These are phyloP conservation scores for Arthrinium phaeospermum DNA, from an alignment of 2,329 filamentous ascomycete genomes.

Conservation along the genomic window DNA sequence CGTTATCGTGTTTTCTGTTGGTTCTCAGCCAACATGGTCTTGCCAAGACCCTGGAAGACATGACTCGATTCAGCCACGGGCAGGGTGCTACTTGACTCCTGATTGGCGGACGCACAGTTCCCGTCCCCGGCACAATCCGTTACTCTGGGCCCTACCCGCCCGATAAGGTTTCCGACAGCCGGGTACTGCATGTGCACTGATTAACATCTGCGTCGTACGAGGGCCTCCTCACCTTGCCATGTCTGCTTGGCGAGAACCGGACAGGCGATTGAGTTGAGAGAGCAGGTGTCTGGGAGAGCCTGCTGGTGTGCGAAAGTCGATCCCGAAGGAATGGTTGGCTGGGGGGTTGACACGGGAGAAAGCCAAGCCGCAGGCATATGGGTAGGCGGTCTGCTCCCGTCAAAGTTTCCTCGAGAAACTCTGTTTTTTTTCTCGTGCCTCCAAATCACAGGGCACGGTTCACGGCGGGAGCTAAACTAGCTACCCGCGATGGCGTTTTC, in stretches of 20 bases:
- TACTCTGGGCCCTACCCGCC: not conserved
- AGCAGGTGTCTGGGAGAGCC: not conserved
- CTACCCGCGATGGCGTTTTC: not conserved
- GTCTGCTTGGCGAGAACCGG: not conserved
- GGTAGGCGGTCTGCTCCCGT: not conserved
- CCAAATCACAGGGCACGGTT: not conserved
- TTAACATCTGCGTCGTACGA: not conserved
- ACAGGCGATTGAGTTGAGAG: not conserved
- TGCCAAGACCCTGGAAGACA: not conserved
- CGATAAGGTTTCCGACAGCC: conserved; percentile 5
- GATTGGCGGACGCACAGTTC: not conserved
- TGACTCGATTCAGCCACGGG: not conserved
- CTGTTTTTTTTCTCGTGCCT: not conserved
- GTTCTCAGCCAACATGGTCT: not conserved
- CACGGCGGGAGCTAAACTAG: not conserved
- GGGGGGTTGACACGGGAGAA: not conserved
- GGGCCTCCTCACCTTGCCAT: not conserved
- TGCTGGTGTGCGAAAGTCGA: not conserved
- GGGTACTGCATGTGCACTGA: not conserved
- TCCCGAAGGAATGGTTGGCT: too few relatives aligned
- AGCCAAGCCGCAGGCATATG: not conserved
- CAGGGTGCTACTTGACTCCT: not conserved
- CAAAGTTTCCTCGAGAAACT: not conserved
- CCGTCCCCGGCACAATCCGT: not conserved
- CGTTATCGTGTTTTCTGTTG: not conserved